Evolutionary conservation across 306 rosid genomes (phyloP).

Genomic region (Geum urbanum): DNA sequence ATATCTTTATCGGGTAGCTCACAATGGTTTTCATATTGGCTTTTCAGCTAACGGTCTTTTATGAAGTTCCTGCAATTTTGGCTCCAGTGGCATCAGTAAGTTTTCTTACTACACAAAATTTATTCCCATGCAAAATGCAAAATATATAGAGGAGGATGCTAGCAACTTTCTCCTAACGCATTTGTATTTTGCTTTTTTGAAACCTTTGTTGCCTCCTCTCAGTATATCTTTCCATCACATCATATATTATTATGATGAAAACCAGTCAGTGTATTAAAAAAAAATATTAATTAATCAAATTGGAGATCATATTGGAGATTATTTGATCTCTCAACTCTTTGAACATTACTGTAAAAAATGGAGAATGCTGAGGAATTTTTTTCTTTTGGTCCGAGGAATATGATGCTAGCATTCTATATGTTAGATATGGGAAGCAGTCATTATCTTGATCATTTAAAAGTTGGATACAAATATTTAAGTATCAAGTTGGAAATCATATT

Average conservation of each 20-base stretch:
- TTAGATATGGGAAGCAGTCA: too few relatives aligned
- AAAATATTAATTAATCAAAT: too few relatives aligned
- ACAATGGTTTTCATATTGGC: conserved; percentile 23
- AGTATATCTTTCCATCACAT: not conserved
- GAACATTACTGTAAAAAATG: too few relatives aligned
- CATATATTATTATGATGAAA: too few relatives aligned
- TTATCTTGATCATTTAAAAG: too few relatives aligned
- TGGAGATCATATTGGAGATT: not conserved
- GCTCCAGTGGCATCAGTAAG: conserved; percentile 92
- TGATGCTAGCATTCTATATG: too few relatives aligned
- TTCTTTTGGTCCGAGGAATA: too few relatives aligned
- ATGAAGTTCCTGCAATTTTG: conserved; percentile 85
- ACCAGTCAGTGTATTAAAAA: too few relatives aligned
- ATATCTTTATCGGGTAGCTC: conserved; percentile 12
- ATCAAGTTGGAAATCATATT: too few relatives aligned
- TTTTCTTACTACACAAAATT: conserved; percentile 12
- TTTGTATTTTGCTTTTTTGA: too few relatives aligned
- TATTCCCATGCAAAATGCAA: not conserved
- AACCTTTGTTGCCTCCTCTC: not conserved
- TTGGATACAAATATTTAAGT: too few relatives aligned
- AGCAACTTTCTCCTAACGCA: not conserved
- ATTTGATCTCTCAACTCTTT: not conserved
- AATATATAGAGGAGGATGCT: not conserved
- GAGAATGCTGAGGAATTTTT: too few relatives aligned
- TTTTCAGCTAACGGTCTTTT: conserved; percentile 83